Base-by-base conservation (phyloP, 2,329 filamentous ascomycete species). In the Talaromyces verruculosus region DNA sequence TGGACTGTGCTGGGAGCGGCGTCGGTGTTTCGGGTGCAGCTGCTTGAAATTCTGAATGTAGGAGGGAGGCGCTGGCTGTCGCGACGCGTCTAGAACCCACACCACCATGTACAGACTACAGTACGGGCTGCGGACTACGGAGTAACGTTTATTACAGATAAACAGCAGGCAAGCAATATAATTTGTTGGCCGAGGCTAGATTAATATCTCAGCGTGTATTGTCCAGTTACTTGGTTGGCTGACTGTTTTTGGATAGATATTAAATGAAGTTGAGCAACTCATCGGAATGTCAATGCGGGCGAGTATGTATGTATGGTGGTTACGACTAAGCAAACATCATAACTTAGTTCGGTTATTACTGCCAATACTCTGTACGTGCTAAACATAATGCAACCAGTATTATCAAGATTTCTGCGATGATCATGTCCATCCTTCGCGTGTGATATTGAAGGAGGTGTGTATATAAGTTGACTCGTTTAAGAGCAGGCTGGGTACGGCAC, bases 281-380 rank as follows among this genome's bases (percentile, higher is more conserved):
- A 19, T 17, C n/a, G 53, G 53, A 57, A 57, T 57, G 53, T 57
- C 53, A 57, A 39, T 57, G 53, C 53, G 53, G 53, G 53, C 53
- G 25, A 22, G 30, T 57, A 57, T 49, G 15, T 57, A 35, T 37
- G n/a, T 33, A 33, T 53, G 49, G 28, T 53, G 49, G 25, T 30
- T n/a, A 53, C 49, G 17, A n/a, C 49, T 53, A 53, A 53, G 2
- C 3, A 30, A 30, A 33, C 8, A 35, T 57, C n/a, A 39, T 57
- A 57, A 6, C n/a, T 57, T 51, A 57, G 28, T 57, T 13, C 3
- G 17, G 30, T 22, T 19, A 17, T 22, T 57, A 57, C 51, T 57
- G 41, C 17, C 17, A 43, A 7, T 8, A 43, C 19, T 8, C 51
- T 3, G 17, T 15, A 37, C 7, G 28, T 22, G 7, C 30, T 35